A percentile compares a stretch with the other conserved stretches of the same genome.
These are phyloP conservation scores for Colletotrichum ledebouriae DNA, from an alignment of 2,329 filamentous ascomycete genomes.

Conservation along the genomic window DNA sequence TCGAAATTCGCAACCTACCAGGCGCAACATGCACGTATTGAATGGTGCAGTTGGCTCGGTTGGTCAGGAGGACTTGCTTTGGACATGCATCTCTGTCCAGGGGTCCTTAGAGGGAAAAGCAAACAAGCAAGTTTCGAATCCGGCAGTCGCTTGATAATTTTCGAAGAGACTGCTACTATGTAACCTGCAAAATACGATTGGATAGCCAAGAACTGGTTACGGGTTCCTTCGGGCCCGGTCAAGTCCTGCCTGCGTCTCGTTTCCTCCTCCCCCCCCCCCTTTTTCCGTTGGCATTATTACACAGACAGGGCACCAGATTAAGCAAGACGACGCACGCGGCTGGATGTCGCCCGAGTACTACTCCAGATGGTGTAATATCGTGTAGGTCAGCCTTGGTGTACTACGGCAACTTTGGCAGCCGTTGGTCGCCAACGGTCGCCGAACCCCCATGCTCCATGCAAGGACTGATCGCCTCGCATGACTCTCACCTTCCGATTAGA, in stretches of 20 bases:
- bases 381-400: too few relatives aligned
- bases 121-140: slow-evolving; percentile 1
- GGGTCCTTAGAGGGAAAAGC: background rate
- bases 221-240: background rate
- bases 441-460: too few relatives aligned
- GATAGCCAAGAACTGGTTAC: background rate
- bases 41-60: slow-evolving; percentile 3
- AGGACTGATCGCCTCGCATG: too few relatives aligned
- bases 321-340: background rate
- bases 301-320: background rate
- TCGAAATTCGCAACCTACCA: background rate
- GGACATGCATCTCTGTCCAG: background rate
- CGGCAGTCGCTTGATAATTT: background rate
- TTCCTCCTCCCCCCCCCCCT: too few relatives aligned
- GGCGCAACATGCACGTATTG: slow-evolving; percentile 1
- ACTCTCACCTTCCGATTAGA: background rate
- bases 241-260: too few relatives aligned
- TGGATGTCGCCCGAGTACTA: background rate
- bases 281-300: too few relatives aligned
- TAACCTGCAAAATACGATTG: slow-evolving; percentile 8
- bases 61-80: slow-evolving; percentile 4
- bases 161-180: background rate
- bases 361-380: background rate
- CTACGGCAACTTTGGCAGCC: too few relatives aligned
- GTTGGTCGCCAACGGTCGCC: too few relatives aligned